phyloP scores from a whole-genome alignment of 108 stramenopile genomes.

The Mayamaea pseudoterrestris region DNA sequence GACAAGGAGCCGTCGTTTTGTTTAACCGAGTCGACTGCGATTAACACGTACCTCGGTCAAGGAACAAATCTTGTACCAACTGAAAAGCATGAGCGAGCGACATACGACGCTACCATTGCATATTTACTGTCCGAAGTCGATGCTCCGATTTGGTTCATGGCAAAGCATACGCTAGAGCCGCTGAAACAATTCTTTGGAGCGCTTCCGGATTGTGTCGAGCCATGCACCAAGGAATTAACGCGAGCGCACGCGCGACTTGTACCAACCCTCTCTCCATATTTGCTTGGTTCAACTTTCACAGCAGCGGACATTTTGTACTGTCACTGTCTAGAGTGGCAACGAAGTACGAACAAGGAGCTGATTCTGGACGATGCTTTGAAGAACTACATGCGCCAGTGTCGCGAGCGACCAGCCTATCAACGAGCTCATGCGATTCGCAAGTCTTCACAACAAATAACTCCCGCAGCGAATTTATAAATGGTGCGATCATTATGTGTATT shows the following conservation, averaged over 20 bases:
- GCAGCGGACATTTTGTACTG: conserved; percentile 66
- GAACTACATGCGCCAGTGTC: conserved; percentile 49
- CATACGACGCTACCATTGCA: conserved; percentile 49
- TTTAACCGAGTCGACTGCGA: conserved; percentile 59
- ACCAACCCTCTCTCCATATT: conserved; percentile 10
- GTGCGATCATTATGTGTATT: no score
- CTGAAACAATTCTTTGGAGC: conserved; percentile 31
- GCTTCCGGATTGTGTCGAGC: conserved; percentile 42
- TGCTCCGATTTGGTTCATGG: conserved; percentile 62
- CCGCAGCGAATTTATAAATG: no score
- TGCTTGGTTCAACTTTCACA: conserved; percentile 42
- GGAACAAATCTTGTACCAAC: conserved; percentile 37
- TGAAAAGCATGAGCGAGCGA: conserved; percentile 37
- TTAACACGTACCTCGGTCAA: conserved; percentile 57
- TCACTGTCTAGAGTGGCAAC: conserved; percentile 64
- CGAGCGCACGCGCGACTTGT: not conserved
- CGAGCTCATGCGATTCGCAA: not conserved
- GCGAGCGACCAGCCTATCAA: conserved; percentile 2
- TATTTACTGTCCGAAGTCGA: conserved; percentile 56
- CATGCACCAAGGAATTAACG: conserved; percentile 50
- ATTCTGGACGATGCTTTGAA: not conserved
- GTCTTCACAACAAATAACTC: no score
- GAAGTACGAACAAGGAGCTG: conserved; percentile 48
- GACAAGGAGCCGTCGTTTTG: conserved; percentile 20
- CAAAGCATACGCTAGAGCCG: conserved; percentile 44